Percentiles rank a stretch among this genome's conserved stretches.
These are phyloP conservation scores for Boletus barrowsii DNA, from an alignment of 768 basidiomycete genomes.

Conservation along the genomic window DNA sequence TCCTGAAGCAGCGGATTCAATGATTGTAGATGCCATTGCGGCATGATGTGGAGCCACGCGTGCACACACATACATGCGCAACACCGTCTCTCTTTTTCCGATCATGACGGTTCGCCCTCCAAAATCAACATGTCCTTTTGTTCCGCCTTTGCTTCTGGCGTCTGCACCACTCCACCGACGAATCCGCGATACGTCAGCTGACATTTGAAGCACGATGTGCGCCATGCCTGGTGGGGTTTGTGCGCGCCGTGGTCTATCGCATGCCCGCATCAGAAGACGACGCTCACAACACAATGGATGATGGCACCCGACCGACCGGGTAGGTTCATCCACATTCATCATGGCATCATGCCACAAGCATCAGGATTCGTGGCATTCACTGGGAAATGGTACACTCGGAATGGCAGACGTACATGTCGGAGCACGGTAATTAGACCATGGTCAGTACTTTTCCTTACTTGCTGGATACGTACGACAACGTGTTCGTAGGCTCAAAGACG, in stretches of 20 bases:
- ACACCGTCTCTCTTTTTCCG: background rate
- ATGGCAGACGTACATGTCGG: background rate
- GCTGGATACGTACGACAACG: too few relatives aligned
- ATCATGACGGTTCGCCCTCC: background rate
- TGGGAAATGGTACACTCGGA: background rate
- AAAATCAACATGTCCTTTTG: background rate
- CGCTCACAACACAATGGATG: background rate
- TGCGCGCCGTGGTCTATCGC: background rate
- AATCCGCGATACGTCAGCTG: background rate
- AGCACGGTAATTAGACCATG: slow-evolving; percentile 1
- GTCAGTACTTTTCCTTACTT: too few relatives aligned
- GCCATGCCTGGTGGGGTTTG: background rate
- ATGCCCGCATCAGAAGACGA: background rate
- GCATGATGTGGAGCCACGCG: too few relatives aligned
- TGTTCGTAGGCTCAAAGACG: too few relatives aligned
- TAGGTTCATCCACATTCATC: background rate
- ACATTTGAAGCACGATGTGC: background rate
- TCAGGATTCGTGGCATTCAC: background rate
- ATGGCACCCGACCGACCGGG: background rate
- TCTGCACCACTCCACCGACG: background rate
- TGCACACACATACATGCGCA: too few relatives aligned
- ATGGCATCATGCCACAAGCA: too few relatives aligned
- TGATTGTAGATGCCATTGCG: too few relatives aligned
- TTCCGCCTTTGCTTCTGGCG: background rate
- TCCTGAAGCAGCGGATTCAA: background rate